Evolutionary conservation across 306 rosid species (phyloP).

Genomic region (Abrus precatorius): DNA sequence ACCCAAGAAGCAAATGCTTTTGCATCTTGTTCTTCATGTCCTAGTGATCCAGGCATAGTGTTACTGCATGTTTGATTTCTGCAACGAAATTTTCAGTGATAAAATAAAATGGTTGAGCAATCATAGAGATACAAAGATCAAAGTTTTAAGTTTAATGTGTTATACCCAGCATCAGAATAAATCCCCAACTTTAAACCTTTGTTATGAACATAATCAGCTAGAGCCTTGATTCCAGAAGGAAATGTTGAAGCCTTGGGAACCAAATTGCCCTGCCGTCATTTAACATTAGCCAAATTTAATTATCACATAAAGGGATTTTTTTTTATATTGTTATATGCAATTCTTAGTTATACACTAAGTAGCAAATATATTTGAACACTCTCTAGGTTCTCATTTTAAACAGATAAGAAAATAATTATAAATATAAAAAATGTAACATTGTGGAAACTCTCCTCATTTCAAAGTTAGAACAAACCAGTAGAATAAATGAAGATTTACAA

Average conservation of each 20-base stretch:
- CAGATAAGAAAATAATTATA: no score
- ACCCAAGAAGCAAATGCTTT: slow-evolving; percentile 87
- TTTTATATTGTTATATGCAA: not conserved
- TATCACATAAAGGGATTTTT: not conserved
- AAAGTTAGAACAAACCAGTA: no score
- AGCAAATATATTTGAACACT: not conserved
- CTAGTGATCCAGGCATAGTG: slow-evolving; percentile 82
- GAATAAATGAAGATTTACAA: no score
- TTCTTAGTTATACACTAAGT: not conserved
- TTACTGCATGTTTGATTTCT: slow-evolving; percentile 74
- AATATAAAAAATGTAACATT: no score
- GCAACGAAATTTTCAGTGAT: slow-evolving; percentile 28
- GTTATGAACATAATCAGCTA: slow-evolving; percentile 80
- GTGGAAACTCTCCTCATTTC: no score
- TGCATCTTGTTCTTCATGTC: slow-evolving; percentile 82
- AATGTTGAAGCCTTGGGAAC: slow-evolving; percentile 71
- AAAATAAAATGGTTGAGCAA: slow-evolving; percentile 27
- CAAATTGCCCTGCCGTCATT: slow-evolving; percentile 67
- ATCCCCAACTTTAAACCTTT: slow-evolving; percentile 81
- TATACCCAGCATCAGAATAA: slow-evolving; percentile 87
- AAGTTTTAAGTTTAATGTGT: not conserved
- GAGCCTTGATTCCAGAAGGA: slow-evolving; percentile 79
- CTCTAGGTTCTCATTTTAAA: no score
- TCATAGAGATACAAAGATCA: not conserved
- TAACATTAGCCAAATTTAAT: not conserved